phyloP scores from a whole-genome alignment of 2,329 filamentous ascomycete genomes.

The Nigrospora oryzae region DNA sequence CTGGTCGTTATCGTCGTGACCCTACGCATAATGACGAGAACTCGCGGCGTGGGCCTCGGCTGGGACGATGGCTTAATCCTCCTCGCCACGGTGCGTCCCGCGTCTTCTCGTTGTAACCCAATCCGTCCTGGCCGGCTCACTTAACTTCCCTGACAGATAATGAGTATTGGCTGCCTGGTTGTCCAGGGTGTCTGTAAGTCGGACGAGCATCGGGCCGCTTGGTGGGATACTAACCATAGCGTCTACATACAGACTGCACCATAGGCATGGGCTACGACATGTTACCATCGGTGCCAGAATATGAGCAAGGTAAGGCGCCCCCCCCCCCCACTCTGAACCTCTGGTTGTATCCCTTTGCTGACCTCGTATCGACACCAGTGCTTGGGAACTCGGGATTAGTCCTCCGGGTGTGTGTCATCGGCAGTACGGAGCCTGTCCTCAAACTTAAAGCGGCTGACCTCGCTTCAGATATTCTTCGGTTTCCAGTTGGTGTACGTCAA shows the following conservation, averaged over 20 bases:
- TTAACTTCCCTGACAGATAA: background rate
- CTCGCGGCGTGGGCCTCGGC: background rate
- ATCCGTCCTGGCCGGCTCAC: too few species aligned
- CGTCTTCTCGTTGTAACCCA: too few species aligned
- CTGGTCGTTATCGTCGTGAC: background rate
- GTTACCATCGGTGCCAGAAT: slow-evolving; percentile 5
- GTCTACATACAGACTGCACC: slow-evolving; percentile 4
- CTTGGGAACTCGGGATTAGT: too few species aligned
- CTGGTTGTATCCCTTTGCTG: too few species aligned
- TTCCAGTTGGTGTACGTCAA: slow-evolving; percentile 12
- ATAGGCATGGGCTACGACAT: slow-evolving; percentile 10
- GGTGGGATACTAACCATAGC: too few species aligned
- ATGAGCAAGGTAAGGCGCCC: slow-evolving; percentile 7
- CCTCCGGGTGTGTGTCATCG: too few species aligned
- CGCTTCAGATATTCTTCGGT: slow-evolving; percentile 6
- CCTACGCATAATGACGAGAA: background rate
- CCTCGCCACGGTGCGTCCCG: background rate
- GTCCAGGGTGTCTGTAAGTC: background rate
- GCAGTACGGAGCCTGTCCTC: too few species aligned
- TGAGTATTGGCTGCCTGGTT: background rate
- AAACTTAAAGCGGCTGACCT: background rate
- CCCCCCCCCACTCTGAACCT: too few species aligned
- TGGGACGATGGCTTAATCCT: background rate
- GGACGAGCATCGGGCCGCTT: too few species aligned
- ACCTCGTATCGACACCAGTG: too few species aligned